These are phyloP conservation scores for Coemansia sp. DNA, from an alignment of 192 early-diverging fungal genomes.

Conservation along the genomic window DNA sequence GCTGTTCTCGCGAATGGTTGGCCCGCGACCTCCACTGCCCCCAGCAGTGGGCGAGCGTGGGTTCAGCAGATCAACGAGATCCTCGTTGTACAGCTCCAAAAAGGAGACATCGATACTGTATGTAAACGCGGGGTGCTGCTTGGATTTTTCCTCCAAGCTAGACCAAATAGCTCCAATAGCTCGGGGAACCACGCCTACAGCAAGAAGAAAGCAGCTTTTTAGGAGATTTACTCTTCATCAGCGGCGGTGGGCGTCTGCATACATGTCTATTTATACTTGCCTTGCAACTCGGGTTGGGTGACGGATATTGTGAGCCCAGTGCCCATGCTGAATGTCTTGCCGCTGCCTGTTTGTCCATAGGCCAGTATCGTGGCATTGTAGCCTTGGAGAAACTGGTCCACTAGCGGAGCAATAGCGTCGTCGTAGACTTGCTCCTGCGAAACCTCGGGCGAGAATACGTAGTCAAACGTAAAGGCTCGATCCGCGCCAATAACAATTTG, in stretches of 20 bases:
- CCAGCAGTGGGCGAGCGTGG: conserved; percentile 27
- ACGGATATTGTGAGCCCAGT: conserved; percentile 54
- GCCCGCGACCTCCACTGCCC: conserved; percentile 40
- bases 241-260: conserved; percentile 18
- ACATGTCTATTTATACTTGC: conserved; percentile 56
- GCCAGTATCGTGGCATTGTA: conserved; percentile 93
- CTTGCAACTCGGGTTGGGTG: conserved; percentile 27
- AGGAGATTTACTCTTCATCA: conserved; percentile 46
- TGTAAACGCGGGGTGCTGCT: conserved; percentile 17
- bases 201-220: not conserved
- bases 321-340: conserved; percentile 97
- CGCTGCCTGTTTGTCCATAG: conserved; percentile 71
- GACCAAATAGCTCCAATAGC: conserved; percentile 45
- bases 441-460: conserved; percentile 66
- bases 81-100: conserved; percentile 97
- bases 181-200: conserved; percentile 43
- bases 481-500: conserved; percentile 53
- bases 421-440: conserved; percentile 69
- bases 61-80: conserved; percentile 83
- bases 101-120: conserved; percentile 72
- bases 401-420: conserved; percentile 51
- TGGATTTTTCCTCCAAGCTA: conserved; percentile 13
- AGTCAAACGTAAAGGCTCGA: conserved; percentile 67
- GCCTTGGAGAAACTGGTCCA: conserved; percentile 69
- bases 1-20: conserved; percentile 81